Evolutionary conservation across 805 yeast genomes (phyloP).

Genomic region (Wickerhamia fluorescens): DNA sequence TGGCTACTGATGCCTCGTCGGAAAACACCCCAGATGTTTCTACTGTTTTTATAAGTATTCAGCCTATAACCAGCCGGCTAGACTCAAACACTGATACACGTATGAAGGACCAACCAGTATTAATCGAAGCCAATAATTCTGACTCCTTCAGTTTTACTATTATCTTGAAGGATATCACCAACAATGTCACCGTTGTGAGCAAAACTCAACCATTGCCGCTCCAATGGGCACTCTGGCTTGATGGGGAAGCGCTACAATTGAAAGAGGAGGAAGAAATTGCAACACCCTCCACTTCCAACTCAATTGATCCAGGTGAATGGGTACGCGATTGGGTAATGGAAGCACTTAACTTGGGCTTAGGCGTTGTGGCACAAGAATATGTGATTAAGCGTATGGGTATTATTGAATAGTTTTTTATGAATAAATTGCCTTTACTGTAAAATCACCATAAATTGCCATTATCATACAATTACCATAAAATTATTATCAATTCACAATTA

Average conservation of each 20-base stretch:
- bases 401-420: constrained; percentile 9
- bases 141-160: constrained; percentile 69
- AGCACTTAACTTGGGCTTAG: constrained; percentile 73
- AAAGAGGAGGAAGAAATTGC: constrained; percentile 1
- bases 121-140: constrained; percentile 41
- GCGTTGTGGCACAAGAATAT: constrained; percentile 84
- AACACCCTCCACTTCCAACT: constrained; percentile 2
- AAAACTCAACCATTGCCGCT: constrained; percentile 87
- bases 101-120: constrained; percentile 20
- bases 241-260: constrained; percentile 30
- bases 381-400: constrained; percentile 86
- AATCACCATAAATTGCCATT: not conserved
- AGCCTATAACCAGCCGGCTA: constrained; percentile 46
- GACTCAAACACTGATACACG: constrained; percentile 8
- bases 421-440: not conserved
- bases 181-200: constrained; percentile 64
- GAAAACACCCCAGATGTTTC: constrained; percentile 34
- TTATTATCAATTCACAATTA: constrained; percentile 1
- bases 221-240: constrained; percentile 93
- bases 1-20: constrained; percentile 16
- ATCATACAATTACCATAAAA: not conserved
- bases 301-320: constrained; percentile 37
- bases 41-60: constrained; percentile 63
- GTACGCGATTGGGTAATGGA: constrained; percentile 38
- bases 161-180: constrained; percentile 70